phyloP scores from a whole-genome alignment of 2,329 filamentous ascomycete genomes.

The Emydomyces testavorans region DNA sequence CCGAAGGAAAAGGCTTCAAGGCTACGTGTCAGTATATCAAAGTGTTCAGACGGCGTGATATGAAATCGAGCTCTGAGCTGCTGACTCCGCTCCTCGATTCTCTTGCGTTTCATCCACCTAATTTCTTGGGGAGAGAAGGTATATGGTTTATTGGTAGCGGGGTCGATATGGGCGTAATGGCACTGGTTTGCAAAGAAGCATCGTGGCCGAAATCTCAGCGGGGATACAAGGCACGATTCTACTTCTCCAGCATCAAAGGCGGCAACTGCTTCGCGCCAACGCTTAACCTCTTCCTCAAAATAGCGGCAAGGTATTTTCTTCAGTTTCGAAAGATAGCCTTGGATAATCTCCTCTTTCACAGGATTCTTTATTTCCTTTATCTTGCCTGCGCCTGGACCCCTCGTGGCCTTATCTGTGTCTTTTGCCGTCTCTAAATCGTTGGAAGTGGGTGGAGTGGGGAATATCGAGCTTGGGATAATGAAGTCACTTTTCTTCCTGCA shows the following conservation, averaged over 20 bases:
- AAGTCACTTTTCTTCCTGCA: constrained; percentile 23
- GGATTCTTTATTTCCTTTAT: constrained; percentile 12
- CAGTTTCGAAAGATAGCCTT: constrained; percentile 20
- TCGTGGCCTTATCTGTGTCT: not conserved
- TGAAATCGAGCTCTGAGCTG: not conserved
- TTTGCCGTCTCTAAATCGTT: not conserved
- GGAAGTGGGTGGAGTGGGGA: constrained; percentile 17
- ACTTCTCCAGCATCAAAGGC: not conserved
- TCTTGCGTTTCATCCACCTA: constrained; percentile 11
- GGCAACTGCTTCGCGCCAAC: constrained; percentile 8
- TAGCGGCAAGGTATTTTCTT: constrained; percentile 22
- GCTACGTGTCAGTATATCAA: not conserved
- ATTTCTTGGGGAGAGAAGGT: constrained; percentile 14
- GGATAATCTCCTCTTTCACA: constrained; percentile 20
- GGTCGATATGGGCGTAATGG: constrained; percentile 21
- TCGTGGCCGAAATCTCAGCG: constrained; percentile 14
- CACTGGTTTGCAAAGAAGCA: constrained; percentile 24
- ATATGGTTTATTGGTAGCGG: constrained; percentile 15
- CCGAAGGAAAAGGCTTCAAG: not conserved
- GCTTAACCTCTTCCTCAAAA: constrained; percentile 16
- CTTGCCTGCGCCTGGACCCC: not conserved
- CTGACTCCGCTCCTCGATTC: constrained; percentile 1
- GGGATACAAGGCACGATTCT: not conserved
- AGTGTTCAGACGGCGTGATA: not conserved
- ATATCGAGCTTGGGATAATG: constrained; percentile 22